Percentiles rank a stretch among this genome's conserved stretches.
Conservation (phyloP, 1,139 yeast species). For the Pneumocystis oryctolagi region DNA sequence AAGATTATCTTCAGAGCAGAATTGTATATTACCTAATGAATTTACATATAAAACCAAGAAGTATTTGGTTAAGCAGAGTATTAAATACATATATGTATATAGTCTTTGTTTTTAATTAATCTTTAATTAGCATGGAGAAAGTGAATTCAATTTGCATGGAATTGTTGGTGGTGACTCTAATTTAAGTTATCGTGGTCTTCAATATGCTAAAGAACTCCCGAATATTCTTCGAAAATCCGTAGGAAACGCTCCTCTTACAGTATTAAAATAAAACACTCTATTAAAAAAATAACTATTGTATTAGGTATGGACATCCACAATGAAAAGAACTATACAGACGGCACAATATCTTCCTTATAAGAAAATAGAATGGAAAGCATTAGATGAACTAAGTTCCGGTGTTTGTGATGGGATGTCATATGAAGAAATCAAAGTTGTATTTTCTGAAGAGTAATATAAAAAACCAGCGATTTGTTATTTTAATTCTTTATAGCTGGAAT, state of each 20-base stretch:
- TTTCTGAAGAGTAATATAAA: constrained; percentile 66
- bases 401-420: constrained; percentile 85
- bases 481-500: constrained; percentile 36
- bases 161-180: constrained; percentile 85
- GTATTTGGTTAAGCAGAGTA: constrained; percentile 89
- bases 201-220: constrained; percentile 56
- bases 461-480: constrained; percentile 40
- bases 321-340: constrained; percentile 61
- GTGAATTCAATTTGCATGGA: constrained; percentile 68
- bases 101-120: neutral
- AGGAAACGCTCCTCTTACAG: neutral
- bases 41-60: constrained; percentile 79
- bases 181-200: constrained; percentile 62
- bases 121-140: constrained; percentile 42
- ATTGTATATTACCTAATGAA: constrained; percentile 79
- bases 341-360: constrained; percentile 64
- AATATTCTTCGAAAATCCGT: constrained; percentile 43
- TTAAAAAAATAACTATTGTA: constrained; percentile 43
- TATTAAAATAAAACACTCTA: constrained; percentile 21
- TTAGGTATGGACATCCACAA: constrained; percentile 89
- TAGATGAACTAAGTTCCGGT: constrained; percentile 88
- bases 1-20: constrained; percentile 86
- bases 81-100: neutral
- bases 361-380: constrained; percentile 78
- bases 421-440: constrained; percentile 53